Evolutionary conservation across 2,329 filamentous ascomycete species (phyloP).

Genomic region (Aspergillus vadensis): DNA sequence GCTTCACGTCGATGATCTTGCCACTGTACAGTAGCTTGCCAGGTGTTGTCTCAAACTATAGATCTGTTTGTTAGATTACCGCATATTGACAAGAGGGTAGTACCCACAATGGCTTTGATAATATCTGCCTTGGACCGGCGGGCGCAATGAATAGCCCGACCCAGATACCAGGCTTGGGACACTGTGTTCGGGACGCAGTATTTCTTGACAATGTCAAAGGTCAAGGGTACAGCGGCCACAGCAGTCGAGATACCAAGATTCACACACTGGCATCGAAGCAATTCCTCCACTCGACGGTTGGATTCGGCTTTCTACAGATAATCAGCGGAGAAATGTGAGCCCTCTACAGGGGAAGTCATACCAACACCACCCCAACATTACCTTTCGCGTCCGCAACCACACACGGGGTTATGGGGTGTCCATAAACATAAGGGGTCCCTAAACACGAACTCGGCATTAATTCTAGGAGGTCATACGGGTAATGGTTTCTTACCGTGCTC

Average conservation of each 20-base stretch:
- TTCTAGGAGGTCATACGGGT: not conserved
- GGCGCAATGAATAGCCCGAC: constrained; percentile 30
- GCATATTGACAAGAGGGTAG: constrained; percentile 12
- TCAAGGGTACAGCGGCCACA: constrained; percentile 24
- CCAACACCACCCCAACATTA: constrained; percentile 33
- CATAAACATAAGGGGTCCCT: not conserved
- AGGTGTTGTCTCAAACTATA: constrained; percentile 29
- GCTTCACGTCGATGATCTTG: constrained; percentile 49
- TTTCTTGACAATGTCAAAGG: constrained; percentile 25
- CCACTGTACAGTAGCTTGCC: constrained; percentile 48
- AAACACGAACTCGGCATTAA: not conserved
- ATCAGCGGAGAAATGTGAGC: not conserved
- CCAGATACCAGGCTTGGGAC: constrained; percentile 36
- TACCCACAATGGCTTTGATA: constrained; percentile 46
- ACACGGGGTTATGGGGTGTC: constrained; percentile 22
- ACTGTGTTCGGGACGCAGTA: constrained; percentile 33
- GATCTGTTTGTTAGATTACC: not conserved
- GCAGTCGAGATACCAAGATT: constrained; percentile 30
- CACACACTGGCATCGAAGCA: constrained; percentile 29
- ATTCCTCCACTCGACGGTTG: constrained; percentile 26
- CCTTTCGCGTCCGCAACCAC: constrained; percentile 46
- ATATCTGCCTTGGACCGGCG: constrained; percentile 33
- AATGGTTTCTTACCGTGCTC: constrained; percentile 10
- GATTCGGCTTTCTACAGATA: constrained; percentile 21
- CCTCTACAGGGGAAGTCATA: constrained; percentile 5